These are phyloP conservation scores for Vigna nakashimae DNA, from an alignment of 306 rosid species.

Conservation along the genomic window DNA sequence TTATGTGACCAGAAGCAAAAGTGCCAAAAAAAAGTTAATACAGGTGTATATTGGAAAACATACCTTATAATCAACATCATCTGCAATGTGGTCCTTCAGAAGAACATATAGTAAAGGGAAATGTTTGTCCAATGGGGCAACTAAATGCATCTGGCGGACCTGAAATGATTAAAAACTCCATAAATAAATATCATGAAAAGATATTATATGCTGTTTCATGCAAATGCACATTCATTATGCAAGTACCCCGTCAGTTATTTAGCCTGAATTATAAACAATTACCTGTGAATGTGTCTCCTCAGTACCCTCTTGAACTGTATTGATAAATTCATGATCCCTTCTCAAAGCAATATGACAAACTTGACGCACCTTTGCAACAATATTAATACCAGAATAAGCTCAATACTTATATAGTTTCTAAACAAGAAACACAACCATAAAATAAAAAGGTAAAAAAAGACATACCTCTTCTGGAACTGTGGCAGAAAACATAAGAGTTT, in stretches of 20 bases:
- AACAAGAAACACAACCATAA: conserved; percentile 26
- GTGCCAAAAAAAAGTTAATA: not conserved
- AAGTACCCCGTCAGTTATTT: conserved; percentile 7
- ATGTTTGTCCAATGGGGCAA: conserved; percentile 86
- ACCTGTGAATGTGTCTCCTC: conserved; percentile 97
- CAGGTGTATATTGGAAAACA: conserved; percentile 35
- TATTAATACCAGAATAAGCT: conserved; percentile 30
- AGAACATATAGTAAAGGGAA: conserved; percentile 68
- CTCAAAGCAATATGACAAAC: conserved; percentile 87
- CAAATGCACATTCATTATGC: not conserved
- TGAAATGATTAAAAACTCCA: conserved; percentile 58
- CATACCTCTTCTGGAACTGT: conserved; percentile 90
- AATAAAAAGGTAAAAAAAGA: not conserved
- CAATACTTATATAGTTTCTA: not conserved
- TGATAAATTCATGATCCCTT: conserved; percentile 88
- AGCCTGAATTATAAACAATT: conserved; percentile 25
- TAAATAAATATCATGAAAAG: conserved; percentile 27
- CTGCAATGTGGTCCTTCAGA: conserved; percentile 90
- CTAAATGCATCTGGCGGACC: conserved; percentile 79
- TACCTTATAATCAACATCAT: conserved; percentile 93
- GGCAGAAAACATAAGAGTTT: conserved; percentile 93
- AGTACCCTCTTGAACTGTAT: conserved; percentile 83
- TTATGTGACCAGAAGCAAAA: not conserved
- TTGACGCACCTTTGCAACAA: conserved; percentile 83
- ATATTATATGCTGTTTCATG: conserved; percentile 2